phyloP scores from a whole-genome alignment of 2,329 filamentous ascomycete genomes.

The Calonectria leucothoes region DNA sequence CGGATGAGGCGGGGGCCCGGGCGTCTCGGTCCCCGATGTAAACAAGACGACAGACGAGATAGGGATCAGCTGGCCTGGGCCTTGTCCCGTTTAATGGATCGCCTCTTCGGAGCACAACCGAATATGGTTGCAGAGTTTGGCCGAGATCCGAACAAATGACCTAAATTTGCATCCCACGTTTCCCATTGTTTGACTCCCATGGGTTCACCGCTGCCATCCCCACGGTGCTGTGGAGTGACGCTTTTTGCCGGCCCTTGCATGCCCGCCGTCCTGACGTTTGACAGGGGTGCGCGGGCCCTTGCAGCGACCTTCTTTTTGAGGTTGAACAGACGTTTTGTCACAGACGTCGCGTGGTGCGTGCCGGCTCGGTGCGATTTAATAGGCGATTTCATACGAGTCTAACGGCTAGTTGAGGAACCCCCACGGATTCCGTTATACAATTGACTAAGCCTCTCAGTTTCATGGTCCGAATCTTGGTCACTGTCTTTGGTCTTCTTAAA shows the following conservation, averaged over 20 bases:
- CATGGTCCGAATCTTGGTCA: background rate
- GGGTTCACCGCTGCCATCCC: background rate
- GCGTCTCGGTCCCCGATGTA: background rate
- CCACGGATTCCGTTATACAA: background rate
- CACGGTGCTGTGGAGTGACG: background rate
- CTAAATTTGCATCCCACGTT: background rate
- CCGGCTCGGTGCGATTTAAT: background rate
- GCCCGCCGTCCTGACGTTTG: background rate
- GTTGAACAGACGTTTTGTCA: background rate
- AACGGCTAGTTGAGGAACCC: background rate
- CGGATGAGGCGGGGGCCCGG: background rate
- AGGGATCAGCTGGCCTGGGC: background rate
- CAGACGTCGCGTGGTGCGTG: background rate
- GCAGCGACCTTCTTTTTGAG: slow-evolving; percentile 1
- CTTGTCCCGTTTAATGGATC: background rate
- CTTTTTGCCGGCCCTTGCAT: background rate
- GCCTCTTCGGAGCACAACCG: background rate
- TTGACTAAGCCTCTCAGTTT: background rate
- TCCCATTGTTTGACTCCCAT: background rate
- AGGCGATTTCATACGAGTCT: background rate
- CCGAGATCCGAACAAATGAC: background rate
- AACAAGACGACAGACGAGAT: background rate
- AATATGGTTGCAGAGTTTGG: background rate
- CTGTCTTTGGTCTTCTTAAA: background rate
- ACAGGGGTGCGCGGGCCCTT: background rate